phyloP scores from a whole-genome alignment of 1,284 basidiomycete species.

The Exobasidium rhododendri region DNA sequence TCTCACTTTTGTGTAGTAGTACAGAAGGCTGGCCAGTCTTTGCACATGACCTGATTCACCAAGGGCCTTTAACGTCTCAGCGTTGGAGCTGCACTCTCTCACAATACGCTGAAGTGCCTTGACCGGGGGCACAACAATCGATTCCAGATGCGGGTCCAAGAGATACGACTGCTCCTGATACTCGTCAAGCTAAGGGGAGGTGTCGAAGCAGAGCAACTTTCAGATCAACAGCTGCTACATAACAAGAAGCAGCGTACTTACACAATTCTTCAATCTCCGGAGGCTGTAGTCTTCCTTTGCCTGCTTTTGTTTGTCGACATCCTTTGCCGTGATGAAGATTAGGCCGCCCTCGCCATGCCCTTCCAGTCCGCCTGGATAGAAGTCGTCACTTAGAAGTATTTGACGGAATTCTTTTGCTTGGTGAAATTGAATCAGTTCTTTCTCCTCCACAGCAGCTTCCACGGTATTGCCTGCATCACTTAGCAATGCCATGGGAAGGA shows the following conservation, averaged over 20 bases:
- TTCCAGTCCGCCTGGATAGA: constrained; percentile 3
- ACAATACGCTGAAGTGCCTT: constrained; percentile 41
- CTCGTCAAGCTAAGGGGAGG: constrained; percentile 64
- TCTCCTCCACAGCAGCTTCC: neutral
- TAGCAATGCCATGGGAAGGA: neutral
- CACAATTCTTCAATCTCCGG: neutral
- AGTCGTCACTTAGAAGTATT: constrained; percentile 5
- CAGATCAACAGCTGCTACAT: neutral
- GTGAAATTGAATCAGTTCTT: constrained; percentile 12
- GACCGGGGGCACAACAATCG: constrained; percentile 74
- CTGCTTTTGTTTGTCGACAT: too few relatives aligned
- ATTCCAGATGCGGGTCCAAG: constrained; percentile 89
- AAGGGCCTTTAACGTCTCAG: constrained; percentile 1
- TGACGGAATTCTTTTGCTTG: constrained; percentile 9
- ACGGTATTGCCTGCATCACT: neutral
- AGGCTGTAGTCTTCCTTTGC: neutral
- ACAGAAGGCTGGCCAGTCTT: constrained; percentile 67
- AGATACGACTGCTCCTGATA: constrained; percentile 87
- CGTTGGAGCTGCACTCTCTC: neutral
- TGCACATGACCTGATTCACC: constrained; percentile 51
- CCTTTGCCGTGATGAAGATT: too few relatives aligned
- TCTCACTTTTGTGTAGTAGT: constrained; percentile 80
- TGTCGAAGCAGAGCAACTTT: neutral
- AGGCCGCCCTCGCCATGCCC: too few relatives aligned
- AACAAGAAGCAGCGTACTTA: constrained; percentile 1